Base-by-base conservation (phyloP, 208 protist genomes). In the Leishmania guyanensis region DNA sequence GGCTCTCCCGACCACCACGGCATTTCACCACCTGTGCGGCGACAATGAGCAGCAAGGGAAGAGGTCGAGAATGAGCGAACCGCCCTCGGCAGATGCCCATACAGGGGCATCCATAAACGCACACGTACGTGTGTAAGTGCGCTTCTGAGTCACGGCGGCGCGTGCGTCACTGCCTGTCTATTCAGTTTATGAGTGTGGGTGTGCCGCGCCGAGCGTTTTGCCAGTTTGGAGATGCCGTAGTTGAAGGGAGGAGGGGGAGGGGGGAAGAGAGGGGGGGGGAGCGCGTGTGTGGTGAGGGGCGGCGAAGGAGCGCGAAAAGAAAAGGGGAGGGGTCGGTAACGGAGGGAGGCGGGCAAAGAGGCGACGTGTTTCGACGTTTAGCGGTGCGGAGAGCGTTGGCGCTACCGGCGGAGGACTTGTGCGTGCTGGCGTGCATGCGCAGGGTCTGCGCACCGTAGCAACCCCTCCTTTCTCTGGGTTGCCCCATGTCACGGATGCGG, bases 1-100 rank as follows among this genome's bases (percentile, higher is more conserved):
- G 58, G 22, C 46, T 22, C 46, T 10, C 62, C 2, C 39, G 79
- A 75, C 80, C 65, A 77, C 76, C 75, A 77, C 50, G 43, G 56
- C 81, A 80, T 84, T 71, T 17, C 39, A 39, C 48, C 58, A 10
- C 53, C 17, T 46, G 9, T 39, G 29, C 66, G 29, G 66, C 5
- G 66, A 50, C 36, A 71, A 9, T 12, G 20, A 71, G 39, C 39
- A 43, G 8, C 20, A 8, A 6, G 4, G 66, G 36, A 43, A 64
- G 3, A 29, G 26, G 29, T 68, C 5, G 29, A 43, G 64, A 43
- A 10, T 43, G 64, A 36, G 64, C 8, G 33, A 39, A 22, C 16
- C 20, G 5, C 16, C 33, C 29, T 71, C 39, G 39, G n/a, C 36
- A 50, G 66, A 26, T 50, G 36, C 39, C 39, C 48, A 53, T 22